Evolutionary conservation across 345 rosid species (phyloP).

Genomic region (Camelina laxa): DNA sequence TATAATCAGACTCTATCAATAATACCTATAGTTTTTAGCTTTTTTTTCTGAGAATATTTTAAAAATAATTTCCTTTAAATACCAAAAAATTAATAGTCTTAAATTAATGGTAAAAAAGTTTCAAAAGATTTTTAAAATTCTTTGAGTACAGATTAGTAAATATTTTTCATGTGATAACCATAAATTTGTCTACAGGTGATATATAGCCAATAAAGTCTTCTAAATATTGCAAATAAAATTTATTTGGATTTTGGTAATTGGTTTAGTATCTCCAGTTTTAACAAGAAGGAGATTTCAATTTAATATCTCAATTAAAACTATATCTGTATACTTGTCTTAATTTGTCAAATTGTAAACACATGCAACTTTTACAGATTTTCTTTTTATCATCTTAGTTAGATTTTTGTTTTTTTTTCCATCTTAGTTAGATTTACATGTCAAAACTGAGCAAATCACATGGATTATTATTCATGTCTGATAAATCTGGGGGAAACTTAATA

Average conservation of each 20-base stretch:
- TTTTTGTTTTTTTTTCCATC: neutral
- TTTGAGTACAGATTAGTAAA: neutral
- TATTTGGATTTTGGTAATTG: conserved; percentile 16
- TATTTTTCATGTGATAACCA: conserved; percentile 20
- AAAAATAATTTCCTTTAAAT: too few relatives aligned
- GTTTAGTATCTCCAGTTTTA: conserved; percentile 16
- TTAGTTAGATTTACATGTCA: conserved; percentile 3
- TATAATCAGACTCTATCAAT: neutral
- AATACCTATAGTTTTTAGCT: neutral
- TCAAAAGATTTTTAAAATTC: too few relatives aligned
- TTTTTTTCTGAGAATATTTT: neutral
- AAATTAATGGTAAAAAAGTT: neutral
- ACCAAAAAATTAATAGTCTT: too few relatives aligned
- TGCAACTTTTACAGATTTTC: conserved; percentile 11
- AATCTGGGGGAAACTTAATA: neutral
- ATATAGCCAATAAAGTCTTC: conserved; percentile 20
- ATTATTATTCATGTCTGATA: conserved; percentile 3
- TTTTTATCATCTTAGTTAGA: neutral
- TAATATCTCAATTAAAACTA: neutral
- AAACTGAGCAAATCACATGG: conserved; percentile 9
- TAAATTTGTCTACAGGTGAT: neutral
- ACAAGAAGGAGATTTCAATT: neutral
- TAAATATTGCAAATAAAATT: conserved; percentile 8
- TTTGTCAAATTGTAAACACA: conserved; percentile 10
- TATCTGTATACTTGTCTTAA: conserved; percentile 22